Percentiles rank a stretch among this genome's conserved stretches.
These are phyloP conservation scores for Rutstroemia sp. DNA, from an alignment of 2,329 filamentous ascomycete genomes.

Conservation along the genomic window DNA sequence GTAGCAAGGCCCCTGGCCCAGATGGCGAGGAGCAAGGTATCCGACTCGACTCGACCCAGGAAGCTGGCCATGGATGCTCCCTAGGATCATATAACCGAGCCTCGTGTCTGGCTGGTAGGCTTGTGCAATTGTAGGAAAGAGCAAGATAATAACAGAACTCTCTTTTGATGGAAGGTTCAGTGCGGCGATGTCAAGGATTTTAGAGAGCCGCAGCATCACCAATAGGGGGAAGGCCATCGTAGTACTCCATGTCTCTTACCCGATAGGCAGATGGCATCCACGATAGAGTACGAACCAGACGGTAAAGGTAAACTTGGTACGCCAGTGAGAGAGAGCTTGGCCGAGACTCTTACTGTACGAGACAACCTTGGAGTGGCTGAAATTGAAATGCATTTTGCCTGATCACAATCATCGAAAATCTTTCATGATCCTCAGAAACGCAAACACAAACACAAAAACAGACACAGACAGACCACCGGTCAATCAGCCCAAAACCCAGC, in stretches of 20 bases:
- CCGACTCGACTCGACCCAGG: conserved; percentile 21
- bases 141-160: no score
- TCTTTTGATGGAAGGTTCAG: no score
- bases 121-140: background rate
- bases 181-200: no score
- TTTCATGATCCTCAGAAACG: conserved; percentile 3
- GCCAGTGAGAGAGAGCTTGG: no score
- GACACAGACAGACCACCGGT: background rate
- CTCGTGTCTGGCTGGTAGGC: conserved; percentile 23
- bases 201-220: no score
- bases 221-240: no score
- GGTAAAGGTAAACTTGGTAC: no score
- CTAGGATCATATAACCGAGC: conserved; percentile 17
- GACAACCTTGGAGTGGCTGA: no score
- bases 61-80: conserved; percentile 22
- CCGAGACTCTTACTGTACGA: background rate
- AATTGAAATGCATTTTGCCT: background rate
- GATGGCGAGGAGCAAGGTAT: conserved; percentile 16
- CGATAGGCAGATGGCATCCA: no score
- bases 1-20: conserved; percentile 13
- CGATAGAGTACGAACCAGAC: no score
- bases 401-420: background rate
- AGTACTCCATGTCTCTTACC: no score
- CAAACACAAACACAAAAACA: background rate
- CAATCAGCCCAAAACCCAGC: conserved; percentile 1